These are phyloP conservation scores for Mortierella antarctica DNA, from an alignment of 192 early-diverging fungal genomes.

Conservation along the genomic window DNA sequence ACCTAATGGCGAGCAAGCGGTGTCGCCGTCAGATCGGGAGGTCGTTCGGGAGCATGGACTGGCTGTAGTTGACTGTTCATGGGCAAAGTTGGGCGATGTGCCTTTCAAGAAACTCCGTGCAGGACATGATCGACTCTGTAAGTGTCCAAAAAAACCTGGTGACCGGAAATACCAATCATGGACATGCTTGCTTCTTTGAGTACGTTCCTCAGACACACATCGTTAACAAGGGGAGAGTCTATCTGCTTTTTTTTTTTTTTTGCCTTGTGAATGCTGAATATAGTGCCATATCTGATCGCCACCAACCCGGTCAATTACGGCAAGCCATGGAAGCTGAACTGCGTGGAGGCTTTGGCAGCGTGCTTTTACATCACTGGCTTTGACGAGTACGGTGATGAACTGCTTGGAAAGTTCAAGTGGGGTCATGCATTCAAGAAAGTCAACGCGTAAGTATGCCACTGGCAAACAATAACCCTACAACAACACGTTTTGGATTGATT, in stretches of 20 bases:
- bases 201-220: background rate
- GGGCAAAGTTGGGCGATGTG: slow-evolving; percentile 94
- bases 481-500: background rate
- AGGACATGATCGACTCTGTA: slow-evolving; percentile 86
- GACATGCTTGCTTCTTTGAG: background rate
- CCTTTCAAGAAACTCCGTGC: slow-evolving; percentile 91
- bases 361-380: slow-evolving; percentile 90
- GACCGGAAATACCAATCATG: background rate
- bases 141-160: slow-evolving; percentile 42
- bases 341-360: slow-evolving; percentile 97
- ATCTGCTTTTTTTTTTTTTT: background rate
- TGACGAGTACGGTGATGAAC: slow-evolving; percentile 71
- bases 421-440: slow-evolving; percentile 93
- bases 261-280: background rate
- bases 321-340: slow-evolving; percentile 94
- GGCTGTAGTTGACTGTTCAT: slow-evolving; percentile 97
- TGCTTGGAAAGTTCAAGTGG: slow-evolving; percentile 94
- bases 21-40: slow-evolving; percentile 85
- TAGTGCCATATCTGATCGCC: slow-evolving; percentile 94
- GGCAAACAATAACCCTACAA: background rate
- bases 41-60: slow-evolving; percentile 83
- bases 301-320: slow-evolving; percentile 99
- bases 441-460: slow-evolving; percentile 70
- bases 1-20: slow-evolving; percentile 87
- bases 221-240: background rate